Evolutionary conservation across 2,329 filamentous ascomycete genomes (phyloP), one percentile per base, ranked within the genome.

Genomic region (Talaromyces sp.): DNA sequence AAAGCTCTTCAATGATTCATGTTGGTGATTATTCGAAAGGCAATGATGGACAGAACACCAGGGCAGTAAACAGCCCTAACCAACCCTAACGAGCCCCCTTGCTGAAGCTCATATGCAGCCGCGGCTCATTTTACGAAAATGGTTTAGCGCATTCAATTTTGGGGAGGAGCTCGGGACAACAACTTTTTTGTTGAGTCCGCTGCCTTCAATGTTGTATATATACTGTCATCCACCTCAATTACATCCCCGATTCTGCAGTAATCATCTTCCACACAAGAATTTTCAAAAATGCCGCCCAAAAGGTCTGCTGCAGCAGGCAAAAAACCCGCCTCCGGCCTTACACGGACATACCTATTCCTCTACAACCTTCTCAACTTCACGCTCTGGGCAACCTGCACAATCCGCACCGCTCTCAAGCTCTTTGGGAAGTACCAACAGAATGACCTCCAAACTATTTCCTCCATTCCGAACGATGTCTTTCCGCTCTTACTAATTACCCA

Each of bases 351-450:
- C 81, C 87, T 98, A 62, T 84, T 93, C 73, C 81, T 88, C 71
- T 99, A 98, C 86, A 98, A 98, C 80, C 84, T 87, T 72, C 74
- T 89, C 69, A 96, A 89, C 62, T 87, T 92, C 67, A 75, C 87
- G 24, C 86, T 94, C 62, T 99, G 95, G 95, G 80, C 85, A 47
- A 86, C 87, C 19, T 88, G 97, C 62, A 86, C 97, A 47, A 85
- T 86, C 63, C 87, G 91, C 66, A 89, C 90, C 2, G 72, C 88
- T 31, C 78, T 87, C 63, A 56, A 45, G 9, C 83, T 90, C 24
- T 74, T 83, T 24, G 71, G 82, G 27, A 76, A 80, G n/a, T 72
- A 79, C 14, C 35, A 49, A 27, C 37, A 61, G 16, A 37, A 59
- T 52, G 62, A 43, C 85, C 86, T 9, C 81, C 82, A 83, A 66